These are phyloP conservation scores for Mrakiaceae sp. DNA, from an alignment of 1,284 basidiomycete genomes.

Conservation along the genomic window DNA sequence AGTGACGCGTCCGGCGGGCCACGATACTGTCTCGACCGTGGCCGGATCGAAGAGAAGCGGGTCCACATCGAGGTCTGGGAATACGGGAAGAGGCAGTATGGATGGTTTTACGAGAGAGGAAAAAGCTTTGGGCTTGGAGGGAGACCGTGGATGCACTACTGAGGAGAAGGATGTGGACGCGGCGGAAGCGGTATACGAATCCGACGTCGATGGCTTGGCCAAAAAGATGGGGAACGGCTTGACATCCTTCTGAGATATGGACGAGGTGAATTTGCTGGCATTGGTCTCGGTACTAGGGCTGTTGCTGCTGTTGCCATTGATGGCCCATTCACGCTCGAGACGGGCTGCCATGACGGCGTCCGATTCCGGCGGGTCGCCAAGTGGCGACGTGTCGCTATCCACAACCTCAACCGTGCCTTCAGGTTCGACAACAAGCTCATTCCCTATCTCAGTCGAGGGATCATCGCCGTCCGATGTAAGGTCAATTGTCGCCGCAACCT, in stretches of 20 bases:
- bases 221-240: neutral
- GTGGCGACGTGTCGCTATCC: too few relatives aligned
- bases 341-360: too few relatives aligned
- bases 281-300: too few relatives aligned
- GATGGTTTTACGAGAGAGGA: slow-evolving; percentile 23
- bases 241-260: neutral
- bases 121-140: slow-evolving; percentile 17
- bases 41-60: slow-evolving; percentile 33
- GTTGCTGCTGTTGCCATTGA: too few relatives aligned
- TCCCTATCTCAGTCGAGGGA: too few relatives aligned
- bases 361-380: too few relatives aligned
- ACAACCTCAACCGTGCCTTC: too few relatives aligned
- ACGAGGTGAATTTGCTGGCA: neutral
- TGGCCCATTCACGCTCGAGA: too few relatives aligned
- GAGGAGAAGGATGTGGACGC: neutral
- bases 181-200: neutral
- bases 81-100: neutral
- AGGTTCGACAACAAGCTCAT: too few relatives aligned
- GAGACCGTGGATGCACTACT: neutral
- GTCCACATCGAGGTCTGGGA: slow-evolving; percentile 34
- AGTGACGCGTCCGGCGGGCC: slow-evolving; percentile 44
- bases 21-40: slow-evolving; percentile 35
- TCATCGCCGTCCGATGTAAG: too few relatives aligned
- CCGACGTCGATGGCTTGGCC: neutral
- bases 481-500: too few relatives aligned